Evolutionary conservation across 1,284 basidiomycete genomes (phyloP), one percentile per base, ranked within the genome.

Genomic region (Neolentinus lepideus): DNA sequence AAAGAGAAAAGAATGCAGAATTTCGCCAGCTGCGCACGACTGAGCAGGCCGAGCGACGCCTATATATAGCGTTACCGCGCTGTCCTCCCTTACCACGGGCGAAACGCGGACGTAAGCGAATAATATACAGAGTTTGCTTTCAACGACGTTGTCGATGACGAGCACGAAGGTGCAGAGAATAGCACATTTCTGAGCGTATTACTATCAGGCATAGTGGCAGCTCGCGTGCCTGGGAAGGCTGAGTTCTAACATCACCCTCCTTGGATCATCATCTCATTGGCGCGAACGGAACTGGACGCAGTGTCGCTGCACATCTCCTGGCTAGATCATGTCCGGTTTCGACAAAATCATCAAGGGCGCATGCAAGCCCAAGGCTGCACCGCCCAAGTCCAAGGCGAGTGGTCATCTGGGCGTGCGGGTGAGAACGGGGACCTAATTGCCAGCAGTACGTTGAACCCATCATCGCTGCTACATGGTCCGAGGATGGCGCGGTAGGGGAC

Each of bases 311-410:
- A 35, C 54, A 4, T 27, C 56, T 25, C 31, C 51, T 38, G 14
- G 58, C 36, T 27, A 55, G 50, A 59, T 26, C 43, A 88, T 89
- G 86, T 85, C 85, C 63, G 87, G 84, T 72, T 88, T 80, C 71
- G 89, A 92, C 74, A 92, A 92, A 75, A 81, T 90, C 65, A 87
- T 95, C 63, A 95, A 94, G 76, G 76, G 92, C 67, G 93, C 92
- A 24, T 94, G 91, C 74, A 96, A 97, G 78, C 91, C 94, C 48
- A 98, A 97, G 75, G 84, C 91, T 57, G 92, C 91, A 2, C 87
- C 92, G 8, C 94, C 94, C 59, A 98, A 98, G 73, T 72, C 91
- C 60, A 98, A 98, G 81, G 93, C 92, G 64, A 36, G 66, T 55
- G 24, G 14, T 56, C 46, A 21, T 54, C 51, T 51, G 27, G 1